Evolutionary conservation across 1,139 yeast genomes (phyloP).

Genomic region (Yamadazyma pseudoaaseri): DNA sequence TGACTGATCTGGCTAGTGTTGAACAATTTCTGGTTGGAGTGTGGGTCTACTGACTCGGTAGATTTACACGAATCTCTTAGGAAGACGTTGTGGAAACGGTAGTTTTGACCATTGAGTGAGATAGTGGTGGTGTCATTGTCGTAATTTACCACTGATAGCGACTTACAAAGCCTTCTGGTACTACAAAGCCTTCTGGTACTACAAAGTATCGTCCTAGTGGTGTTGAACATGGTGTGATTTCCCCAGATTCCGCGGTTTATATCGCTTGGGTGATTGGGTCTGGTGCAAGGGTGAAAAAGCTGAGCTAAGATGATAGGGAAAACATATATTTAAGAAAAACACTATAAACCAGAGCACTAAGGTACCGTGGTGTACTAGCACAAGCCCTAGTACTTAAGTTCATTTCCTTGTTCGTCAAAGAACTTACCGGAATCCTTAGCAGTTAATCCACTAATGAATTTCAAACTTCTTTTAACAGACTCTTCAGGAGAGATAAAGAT

Average conservation of each 20-base stretch:
- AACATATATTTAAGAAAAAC: no score
- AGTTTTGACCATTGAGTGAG: conserved; percentile 21
- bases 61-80: conserved; percentile 64
- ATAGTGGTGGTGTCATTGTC: conserved; percentile 22
- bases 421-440: conserved; percentile 5
- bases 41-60: conserved; percentile 50
- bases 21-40: conserved; percentile 63
- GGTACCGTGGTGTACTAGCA: no score
- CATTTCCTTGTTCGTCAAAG: conserved; percentile 4
- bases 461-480: conserved; percentile 2
- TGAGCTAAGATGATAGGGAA: no score
- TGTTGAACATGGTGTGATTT: neutral
- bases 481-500: conserved; percentile 4
- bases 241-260: conserved; percentile 1
- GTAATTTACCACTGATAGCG: conserved; percentile 6
- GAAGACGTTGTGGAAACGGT: conserved; percentile 53
- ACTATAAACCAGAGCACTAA: no score
- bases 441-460: conserved; percentile 1
- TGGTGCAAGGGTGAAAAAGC: no score
- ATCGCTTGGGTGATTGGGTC: no score
- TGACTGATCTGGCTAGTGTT: conserved; percentile 53
- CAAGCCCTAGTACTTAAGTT: no score
- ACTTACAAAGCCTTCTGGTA: conserved; percentile 1
- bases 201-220: neutral
- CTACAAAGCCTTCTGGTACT: conserved; percentile 1